Conservation (phyloP, 495 filamentous ascomycete species). For the Astrothelium subdiscretum region DNA sequence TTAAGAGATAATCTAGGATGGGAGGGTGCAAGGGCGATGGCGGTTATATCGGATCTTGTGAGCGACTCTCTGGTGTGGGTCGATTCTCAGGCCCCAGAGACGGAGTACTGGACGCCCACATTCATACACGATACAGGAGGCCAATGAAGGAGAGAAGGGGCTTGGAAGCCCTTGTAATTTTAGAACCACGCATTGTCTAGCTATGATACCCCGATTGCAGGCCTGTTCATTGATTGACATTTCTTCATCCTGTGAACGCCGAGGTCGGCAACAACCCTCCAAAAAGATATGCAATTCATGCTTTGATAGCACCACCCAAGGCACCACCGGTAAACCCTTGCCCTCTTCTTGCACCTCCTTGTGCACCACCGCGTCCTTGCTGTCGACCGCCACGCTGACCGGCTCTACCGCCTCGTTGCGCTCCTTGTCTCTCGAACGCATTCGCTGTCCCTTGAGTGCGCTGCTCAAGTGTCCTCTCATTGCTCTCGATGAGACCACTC, state of each 20-base stretch:
- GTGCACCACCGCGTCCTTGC: conserved; percentile 8
- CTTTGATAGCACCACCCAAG: conserved; percentile 19
- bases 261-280: background rate
- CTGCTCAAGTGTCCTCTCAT: conserved; percentile 93
- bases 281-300: background rate
- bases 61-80: conserved; percentile 90
- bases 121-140: conserved; percentile 37
- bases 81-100: conserved; percentile 73
- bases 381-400: conserved; percentile 42
- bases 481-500: conserved; percentile 85
- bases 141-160: background rate
- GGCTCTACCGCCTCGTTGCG: conserved; percentile 57
- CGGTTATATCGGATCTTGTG: conserved; percentile 83
- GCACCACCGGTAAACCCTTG: conserved; percentile 18
- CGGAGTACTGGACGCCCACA: conserved; percentile 89
- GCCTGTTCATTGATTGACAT: background rate
- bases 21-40: conserved; percentile 73
- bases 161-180: background rate
- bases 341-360: conserved; percentile 9
- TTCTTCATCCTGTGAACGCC: background rate
- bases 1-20: conserved; percentile 80
- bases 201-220: background rate
- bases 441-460: conserved; percentile 91
- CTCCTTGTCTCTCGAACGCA: conserved; percentile 82
- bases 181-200: background rate